A percentile compares a stretch with the other conserved stretches of the same genome.
phyloP scores from a whole-genome alignment of 345 rosid genomes.

The Clausena lansium region DNA sequence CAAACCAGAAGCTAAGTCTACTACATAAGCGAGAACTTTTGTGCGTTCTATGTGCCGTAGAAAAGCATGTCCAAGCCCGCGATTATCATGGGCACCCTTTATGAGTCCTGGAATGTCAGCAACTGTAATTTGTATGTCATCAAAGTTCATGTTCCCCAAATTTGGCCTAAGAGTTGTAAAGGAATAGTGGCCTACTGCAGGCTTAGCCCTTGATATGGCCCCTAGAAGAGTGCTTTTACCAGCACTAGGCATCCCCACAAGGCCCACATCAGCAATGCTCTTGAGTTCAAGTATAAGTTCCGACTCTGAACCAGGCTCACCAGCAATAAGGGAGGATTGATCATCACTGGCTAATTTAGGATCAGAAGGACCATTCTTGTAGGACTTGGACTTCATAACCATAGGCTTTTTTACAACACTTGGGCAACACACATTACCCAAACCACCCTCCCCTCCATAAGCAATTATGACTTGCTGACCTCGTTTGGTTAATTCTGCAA shows the following conservation, averaged over 20 bases:
- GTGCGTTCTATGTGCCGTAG: conserved; percentile 93
- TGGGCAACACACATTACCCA: conserved; percentile 55
- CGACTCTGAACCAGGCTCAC: conserved; percentile 67
- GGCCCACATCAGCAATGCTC: conserved; percentile 97
- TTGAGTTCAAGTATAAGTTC: conserved; percentile 73
- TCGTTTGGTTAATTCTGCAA: conserved; percentile 69
- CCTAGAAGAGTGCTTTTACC: conserved; percentile 95
- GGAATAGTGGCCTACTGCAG: conserved; percentile 78
- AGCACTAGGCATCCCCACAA: conserved; percentile 95
- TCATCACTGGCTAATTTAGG: conserved; percentile 25
- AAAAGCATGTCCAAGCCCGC: conserved; percentile 91
- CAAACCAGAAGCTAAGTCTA: conserved; percentile 77
- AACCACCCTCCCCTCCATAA: conserved; percentile 84
- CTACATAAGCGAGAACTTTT: conserved; percentile 84
- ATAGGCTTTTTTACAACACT: conserved; percentile 40
- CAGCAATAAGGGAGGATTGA: conserved; percentile 39
- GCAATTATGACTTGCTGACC: conserved; percentile 74
- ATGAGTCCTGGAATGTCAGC: conserved; percentile 97
- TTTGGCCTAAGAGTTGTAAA: conserved; percentile 91
- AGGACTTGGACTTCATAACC: conserved; percentile 18
- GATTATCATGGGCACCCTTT: conserved; percentile 79
- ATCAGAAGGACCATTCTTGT: conserved; percentile 18
- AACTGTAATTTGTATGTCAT: conserved; percentile 79
- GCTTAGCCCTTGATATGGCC: conserved; percentile 80
- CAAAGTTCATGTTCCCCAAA: conserved; percentile 74